Percentiles rank a stretch among this genome's conserved stretches.
phyloP scores from a whole-genome alignment of 2,329 filamentous ascomycete genomes.

The Ceratocystis papillata region DNA sequence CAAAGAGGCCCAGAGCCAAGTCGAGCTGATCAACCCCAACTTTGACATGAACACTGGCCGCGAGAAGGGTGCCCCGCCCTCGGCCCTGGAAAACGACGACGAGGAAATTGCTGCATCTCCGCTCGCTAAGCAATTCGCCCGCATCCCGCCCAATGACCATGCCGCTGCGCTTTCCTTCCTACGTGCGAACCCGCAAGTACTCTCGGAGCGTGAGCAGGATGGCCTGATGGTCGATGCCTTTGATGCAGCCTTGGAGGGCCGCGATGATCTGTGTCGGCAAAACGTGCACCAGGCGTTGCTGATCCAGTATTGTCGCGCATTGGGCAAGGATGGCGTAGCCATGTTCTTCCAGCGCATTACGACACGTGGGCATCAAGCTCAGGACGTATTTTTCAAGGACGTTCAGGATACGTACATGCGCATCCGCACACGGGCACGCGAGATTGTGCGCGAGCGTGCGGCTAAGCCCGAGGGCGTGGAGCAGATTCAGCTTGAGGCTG shows the following conservation, averaged over 20 bases:
- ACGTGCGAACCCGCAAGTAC: conserved; percentile 61
- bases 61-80: conserved; percentile 22
- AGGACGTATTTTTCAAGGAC: conserved; percentile 84
- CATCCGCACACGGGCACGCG: conserved; percentile 65
- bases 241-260: conserved; percentile 67
- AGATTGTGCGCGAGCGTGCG: conserved; percentile 51
- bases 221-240: conserved; percentile 86
- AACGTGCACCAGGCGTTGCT: conserved; percentile 90
- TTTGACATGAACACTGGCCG: conserved; percentile 29
- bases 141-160: conserved; percentile 68
- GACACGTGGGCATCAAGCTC: conserved; percentile 77
- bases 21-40: conserved; percentile 46
- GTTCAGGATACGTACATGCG: conserved; percentile 77
- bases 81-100: conserved; percentile 47
- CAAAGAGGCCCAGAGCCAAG: conserved; percentile 16
- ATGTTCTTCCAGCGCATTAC: conserved; percentile 96
- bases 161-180: conserved; percentile 64
- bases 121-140: conserved; percentile 68
- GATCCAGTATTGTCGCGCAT: conserved; percentile 84
- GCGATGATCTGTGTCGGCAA: conserved; percentile 66
- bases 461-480: conserved; percentile 58
- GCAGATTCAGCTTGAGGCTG: conserved; percentile 94
- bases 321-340: conserved; percentile 77
- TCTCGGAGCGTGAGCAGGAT: conserved; percentile 79
- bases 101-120: conserved; percentile 65